Conservation (phyloP, 176 grass and related monocot species). For the Carex kokanica region DNA sequence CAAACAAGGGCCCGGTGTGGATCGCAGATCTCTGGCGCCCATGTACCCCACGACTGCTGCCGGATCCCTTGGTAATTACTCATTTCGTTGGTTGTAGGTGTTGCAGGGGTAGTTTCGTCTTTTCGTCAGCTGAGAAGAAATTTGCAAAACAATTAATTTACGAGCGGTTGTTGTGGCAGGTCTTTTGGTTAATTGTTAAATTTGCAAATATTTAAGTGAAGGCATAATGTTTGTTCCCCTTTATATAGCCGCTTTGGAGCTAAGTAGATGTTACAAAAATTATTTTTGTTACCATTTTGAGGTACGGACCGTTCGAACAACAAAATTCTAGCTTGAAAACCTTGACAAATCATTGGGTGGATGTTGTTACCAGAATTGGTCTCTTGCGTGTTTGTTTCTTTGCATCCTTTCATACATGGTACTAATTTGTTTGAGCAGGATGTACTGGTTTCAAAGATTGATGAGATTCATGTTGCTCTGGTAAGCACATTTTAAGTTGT, state of each 20-base stretch:
- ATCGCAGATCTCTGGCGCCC: conserved; percentile 1
- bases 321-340: not conserved
- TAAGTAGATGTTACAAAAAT: not conserved
- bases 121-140: not conserved
- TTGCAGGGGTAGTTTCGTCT: not conserved
- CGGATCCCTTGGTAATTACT: conserved; percentile 4
- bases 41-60: not conserved
- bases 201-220: not conserved
- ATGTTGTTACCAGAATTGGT: too few species aligned
- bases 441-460: too few species aligned
- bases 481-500: too few species aligned
- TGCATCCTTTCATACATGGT: too few species aligned
- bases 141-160: not conserved
- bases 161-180: too few species aligned
- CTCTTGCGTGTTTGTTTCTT: too few species aligned
- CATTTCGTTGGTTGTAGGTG: not conserved
- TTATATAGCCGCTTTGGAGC: not conserved
- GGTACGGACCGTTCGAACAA: not conserved
- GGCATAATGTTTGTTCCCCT: not conserved
- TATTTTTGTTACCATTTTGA: conserved; percentile 3
- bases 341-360: too few species aligned
- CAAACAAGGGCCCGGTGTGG: not conserved
- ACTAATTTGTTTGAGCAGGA: too few species aligned
- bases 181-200: too few species aligned
- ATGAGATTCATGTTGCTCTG: too few species aligned